Evolutionary conservation across 2,329 filamentous ascomycete species (phyloP), one percentile per base, ranked within the genome.

Genomic region (Parastagonospora avenae): DNA sequence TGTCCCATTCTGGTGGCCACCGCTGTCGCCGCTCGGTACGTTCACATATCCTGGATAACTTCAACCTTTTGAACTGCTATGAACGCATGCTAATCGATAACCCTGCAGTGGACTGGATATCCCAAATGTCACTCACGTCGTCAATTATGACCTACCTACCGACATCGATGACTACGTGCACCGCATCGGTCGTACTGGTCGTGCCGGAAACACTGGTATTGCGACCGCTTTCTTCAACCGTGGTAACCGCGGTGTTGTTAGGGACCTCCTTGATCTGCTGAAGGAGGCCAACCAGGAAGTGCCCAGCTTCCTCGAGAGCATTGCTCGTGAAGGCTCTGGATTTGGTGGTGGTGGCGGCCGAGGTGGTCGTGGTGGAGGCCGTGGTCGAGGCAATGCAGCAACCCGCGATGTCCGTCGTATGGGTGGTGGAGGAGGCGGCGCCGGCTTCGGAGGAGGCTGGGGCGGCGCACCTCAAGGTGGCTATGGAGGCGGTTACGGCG

Each of bases 221-320:
- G 91, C 94, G 5, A 99, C 94, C 66, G 94, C 94, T 50, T 99
- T 99, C 85, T 97, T 99, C 88, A 99, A 99, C 85, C 93, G 94
- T 73, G 93, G 93, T 72, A 99, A 99, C 84, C 91, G 94, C 69
- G 94, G 94, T 79, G 91, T 99, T 64, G 94, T 97, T 60, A 90
- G 94, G 63, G 94, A 97, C 68, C 86, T 99, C 55, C 85, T 99
- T 66, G 94, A 99, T n/a, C 86, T 99, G 27, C 85, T 99, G 63
- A 97, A 97, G 83, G 94, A 99, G 77, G 94, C 94, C 63, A 96
- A 99, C 81, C 94, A 99, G 77, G 94, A 99, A 71, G 85, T 97
- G 57, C 94, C 94, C 29, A 74, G 83, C 41, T 99, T 97, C 85
- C 84, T 99, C 54, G 94, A 99, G 84, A 95, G 90, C 71, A 96